phyloP scores from a whole-genome alignment of 306 rosid genomes.

The Fragaria iinumae region DNA sequence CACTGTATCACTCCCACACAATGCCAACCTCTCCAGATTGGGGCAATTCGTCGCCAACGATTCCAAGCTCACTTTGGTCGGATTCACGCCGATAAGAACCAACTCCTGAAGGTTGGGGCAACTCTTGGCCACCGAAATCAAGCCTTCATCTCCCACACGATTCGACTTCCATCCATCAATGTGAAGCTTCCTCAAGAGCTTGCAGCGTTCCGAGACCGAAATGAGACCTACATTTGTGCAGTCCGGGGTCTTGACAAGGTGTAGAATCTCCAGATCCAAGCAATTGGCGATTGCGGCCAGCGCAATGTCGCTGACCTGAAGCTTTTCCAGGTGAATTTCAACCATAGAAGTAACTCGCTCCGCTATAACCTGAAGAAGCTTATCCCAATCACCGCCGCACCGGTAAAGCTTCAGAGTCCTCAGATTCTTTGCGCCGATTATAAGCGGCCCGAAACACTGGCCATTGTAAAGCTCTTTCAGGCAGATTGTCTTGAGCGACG shows the following conservation, averaged over 20 bases:
- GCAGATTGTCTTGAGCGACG: conserved; percentile 65
- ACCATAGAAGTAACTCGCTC: conserved; percentile 48
- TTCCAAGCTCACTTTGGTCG: conserved; percentile 76
- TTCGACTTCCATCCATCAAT: conserved; percentile 95
- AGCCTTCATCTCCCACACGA: conserved; percentile 84
- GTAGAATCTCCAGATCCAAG: conserved; percentile 77
- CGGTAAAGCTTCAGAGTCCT: conserved; percentile 81
- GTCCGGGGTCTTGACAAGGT: conserved; percentile 88
- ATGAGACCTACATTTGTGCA: conserved; percentile 76
- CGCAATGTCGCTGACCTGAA: conserved; percentile 77
- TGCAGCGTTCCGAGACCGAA: conserved; percentile 74
- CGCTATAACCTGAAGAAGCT: conserved; percentile 49
- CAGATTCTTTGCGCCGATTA: conserved; percentile 72
- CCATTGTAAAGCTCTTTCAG: conserved; percentile 87
- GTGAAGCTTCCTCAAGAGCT: conserved; percentile 83
- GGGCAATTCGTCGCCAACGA: conserved; percentile 75
- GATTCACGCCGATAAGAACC: conserved; percentile 90
- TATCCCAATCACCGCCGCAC: conserved; percentile 96
- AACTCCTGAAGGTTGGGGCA: conserved; percentile 85
- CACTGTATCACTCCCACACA: conserved; percentile 90
- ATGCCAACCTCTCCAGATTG: conserved; percentile 84
- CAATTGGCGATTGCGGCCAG: conserved; percentile 70
- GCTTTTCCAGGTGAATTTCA: conserved; percentile 88
- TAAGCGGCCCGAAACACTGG: conserved; percentile 85
- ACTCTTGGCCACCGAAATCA: conserved; percentile 67